Conservation (phyloP, 225 moss, liverwort and hornwort genomes). For the Anthoceros angustus region DNA sequence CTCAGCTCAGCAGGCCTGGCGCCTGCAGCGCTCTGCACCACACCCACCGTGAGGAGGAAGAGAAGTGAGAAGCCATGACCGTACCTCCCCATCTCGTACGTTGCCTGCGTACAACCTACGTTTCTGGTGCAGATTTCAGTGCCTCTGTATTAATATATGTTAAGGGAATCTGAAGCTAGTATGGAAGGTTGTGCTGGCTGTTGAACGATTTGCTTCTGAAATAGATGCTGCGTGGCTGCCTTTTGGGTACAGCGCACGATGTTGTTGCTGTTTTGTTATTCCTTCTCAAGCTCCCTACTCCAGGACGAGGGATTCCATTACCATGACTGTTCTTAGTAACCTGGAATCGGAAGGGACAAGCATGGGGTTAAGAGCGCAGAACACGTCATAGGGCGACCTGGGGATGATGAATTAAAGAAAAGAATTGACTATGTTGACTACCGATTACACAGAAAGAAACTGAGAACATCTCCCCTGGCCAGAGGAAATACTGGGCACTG, state of each 20-base stretch:
- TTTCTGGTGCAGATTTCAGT: background rate
- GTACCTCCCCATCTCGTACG: background rate
- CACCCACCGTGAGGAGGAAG: background rate
- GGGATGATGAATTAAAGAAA: background rate
- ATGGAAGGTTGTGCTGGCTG: background rate
- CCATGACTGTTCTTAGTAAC: background rate
- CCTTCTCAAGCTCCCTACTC: background rate
- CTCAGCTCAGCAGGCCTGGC: background rate
- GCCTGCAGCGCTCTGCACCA: background rate
- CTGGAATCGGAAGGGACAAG: background rate
- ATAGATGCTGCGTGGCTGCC: background rate
- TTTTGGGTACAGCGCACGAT: background rate
- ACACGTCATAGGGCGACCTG: background rate
- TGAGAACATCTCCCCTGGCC: background rate
- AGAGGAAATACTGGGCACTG: background rate
- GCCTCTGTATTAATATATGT: background rate
- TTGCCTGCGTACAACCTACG: background rate
- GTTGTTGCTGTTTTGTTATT: background rate
- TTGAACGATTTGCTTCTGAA: background rate
- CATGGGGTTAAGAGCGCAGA: background rate
- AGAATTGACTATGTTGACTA: background rate
- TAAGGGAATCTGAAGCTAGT: background rate
- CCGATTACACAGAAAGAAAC: background rate
- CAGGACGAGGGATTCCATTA: background rate
- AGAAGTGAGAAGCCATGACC: background rate